Conservation (phyloP, 1,139 yeast genomes). For the Lipomyces yarrowii region DNA sequence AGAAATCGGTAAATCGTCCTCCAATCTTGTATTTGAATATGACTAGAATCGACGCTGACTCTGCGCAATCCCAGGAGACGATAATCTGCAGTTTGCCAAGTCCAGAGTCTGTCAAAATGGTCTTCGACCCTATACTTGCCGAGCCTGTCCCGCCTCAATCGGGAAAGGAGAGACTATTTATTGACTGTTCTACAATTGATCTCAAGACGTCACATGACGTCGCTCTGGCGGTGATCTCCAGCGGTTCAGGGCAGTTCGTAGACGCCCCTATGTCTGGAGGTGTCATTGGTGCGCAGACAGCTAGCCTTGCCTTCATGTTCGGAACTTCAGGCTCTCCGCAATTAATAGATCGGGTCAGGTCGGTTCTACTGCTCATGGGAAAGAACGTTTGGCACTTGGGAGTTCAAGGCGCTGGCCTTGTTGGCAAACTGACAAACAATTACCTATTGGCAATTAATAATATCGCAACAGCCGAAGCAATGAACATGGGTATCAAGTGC, state of each 20-base stretch:
- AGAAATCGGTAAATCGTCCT: conserved; percentile 35
- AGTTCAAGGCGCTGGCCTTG: conserved; percentile 57
- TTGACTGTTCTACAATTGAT: conserved; percentile 62
- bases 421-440: conserved; percentile 62
- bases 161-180: conserved; percentile 38
- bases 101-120: neutral
- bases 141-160: neutral
- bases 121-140: conserved; percentile 11
- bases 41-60: conserved; percentile 61
- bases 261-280: conserved; percentile 70
- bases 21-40: conserved; percentile 43
- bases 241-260: conserved; percentile 40
- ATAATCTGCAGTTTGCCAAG: conserved; percentile 4
- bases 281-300: conserved; percentile 61
- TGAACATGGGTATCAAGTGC: conserved; percentile 58
- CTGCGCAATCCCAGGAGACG: conserved; percentile 7
- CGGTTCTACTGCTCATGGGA: conserved; percentile 54
- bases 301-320: conserved; percentile 60
- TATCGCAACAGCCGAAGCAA: conserved; percentile 63
- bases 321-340: conserved; percentile 39
- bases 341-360: conserved; percentile 12
- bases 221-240: conserved; percentile 32
- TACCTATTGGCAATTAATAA: conserved; percentile 61
- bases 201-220: conserved; percentile 53
- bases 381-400: conserved; percentile 56